Evolutionary conservation across 2,329 filamentous ascomycete species (phyloP).

Genomic region (Phyllosticta paracitricarpa): DNA sequence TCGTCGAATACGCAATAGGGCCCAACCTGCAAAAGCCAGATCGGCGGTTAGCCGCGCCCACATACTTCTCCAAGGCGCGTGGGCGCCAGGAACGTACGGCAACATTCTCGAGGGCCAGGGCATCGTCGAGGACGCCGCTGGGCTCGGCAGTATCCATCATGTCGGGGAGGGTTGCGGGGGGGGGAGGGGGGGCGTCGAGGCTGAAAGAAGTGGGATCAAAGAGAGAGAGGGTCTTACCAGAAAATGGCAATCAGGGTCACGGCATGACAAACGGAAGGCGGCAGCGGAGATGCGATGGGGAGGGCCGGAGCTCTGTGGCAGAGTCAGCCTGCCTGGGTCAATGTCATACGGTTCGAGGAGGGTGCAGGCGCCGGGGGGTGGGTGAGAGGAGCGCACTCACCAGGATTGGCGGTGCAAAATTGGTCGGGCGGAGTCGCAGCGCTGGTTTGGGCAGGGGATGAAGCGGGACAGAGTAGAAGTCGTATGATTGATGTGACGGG

Average conservation of each 20-base stretch:
- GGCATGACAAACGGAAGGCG: conserved; percentile 12
- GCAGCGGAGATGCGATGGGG: conserved; percentile 5
- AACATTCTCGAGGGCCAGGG: conserved; percentile 27
- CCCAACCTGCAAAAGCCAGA: conserved; percentile 21
- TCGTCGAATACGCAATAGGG: conserved; percentile 30
- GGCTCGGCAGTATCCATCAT: conserved; percentile 18
- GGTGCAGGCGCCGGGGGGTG: not conserved
- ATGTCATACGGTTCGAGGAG: not conserved
- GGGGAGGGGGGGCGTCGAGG: conserved; percentile 3
- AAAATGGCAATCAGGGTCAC: conserved; percentile 10
- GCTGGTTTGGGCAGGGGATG: not conserved
- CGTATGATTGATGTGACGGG: not conserved
- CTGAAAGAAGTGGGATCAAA: conserved; percentile 1
- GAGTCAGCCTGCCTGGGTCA: conserved; percentile 3
- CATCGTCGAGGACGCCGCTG: conserved; percentile 23
- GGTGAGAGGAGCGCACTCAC: not conserved
- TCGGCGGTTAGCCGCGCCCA: conserved; percentile 19
- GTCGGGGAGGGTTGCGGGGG: not conserved
- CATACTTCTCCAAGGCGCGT: not conserved
- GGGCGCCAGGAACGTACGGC: conserved; percentile 23
- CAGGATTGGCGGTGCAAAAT: not conserved
- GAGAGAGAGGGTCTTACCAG: conserved; percentile 15
- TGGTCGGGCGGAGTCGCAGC: not conserved
- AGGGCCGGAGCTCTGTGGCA: conserved; percentile 6
- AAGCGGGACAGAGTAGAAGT: not conserved